Conservation (phyloP, 805 yeast species). For the Torulaspora gathmanii region DNA sequence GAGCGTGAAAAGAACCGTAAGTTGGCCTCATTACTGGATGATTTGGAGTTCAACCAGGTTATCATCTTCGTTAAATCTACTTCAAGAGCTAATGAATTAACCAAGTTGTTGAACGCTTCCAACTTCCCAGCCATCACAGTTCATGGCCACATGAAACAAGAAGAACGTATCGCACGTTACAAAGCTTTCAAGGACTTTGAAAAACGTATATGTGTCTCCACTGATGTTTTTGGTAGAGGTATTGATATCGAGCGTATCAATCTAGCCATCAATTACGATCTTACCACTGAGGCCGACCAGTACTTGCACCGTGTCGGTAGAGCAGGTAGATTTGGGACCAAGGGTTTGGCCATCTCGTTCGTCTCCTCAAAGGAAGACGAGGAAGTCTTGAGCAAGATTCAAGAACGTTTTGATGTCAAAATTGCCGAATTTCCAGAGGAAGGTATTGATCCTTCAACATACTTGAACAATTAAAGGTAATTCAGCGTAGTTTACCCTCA, state of each 20-base stretch:
- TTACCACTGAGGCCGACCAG: conserved; percentile 95
- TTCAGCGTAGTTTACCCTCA: not conserved
- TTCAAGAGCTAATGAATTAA: conserved; percentile 85
- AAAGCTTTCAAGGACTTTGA: conserved; percentile 95
- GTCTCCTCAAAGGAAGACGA: conserved; percentile 84
- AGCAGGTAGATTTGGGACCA: conserved; percentile 99
- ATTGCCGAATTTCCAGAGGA: conserved; percentile 94
- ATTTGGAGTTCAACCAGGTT: conserved; percentile 95
- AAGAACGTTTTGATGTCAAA: conserved; percentile 95
- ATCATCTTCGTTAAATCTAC: conserved; percentile 92
- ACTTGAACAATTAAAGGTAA: conserved; percentile 76
- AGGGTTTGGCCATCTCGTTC: conserved; percentile 92
- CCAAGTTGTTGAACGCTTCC: conserved; percentile 81
- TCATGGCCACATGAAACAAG: conserved; percentile 93
- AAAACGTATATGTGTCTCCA: conserved; percentile 97
- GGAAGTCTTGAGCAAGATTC: conserved; percentile 85
- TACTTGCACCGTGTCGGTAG: conserved; percentile 99
- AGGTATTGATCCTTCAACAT: conserved; percentile 95
- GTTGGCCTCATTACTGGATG: conserved; percentile 86
- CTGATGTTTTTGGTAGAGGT: conserved; percentile 99
- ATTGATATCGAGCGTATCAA: conserved; percentile 98
- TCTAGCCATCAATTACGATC: conserved; percentile 94
- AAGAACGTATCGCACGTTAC: conserved; percentile 95
- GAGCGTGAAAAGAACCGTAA: conserved; percentile 92
- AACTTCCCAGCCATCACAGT: conserved; percentile 97